Base-by-base conservation (phyloP, 2,329 filamentous ascomycete species). In the Cladosporium halotolerans region DNA sequence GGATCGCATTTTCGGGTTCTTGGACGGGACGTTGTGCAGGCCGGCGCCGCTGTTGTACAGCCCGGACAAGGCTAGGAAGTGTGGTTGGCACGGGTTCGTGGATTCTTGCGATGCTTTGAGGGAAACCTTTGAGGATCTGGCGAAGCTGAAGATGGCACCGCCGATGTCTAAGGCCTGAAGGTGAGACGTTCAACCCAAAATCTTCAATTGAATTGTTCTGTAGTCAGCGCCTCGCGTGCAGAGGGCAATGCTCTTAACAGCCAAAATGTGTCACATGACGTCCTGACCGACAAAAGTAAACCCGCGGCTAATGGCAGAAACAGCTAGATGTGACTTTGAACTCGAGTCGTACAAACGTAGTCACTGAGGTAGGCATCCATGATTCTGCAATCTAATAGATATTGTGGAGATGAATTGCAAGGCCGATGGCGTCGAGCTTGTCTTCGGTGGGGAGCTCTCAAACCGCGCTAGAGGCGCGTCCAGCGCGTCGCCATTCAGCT, bases 1-100 rank as follows among this genome's bases (percentile, higher is more conserved):
- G n/a, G 73, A 75, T 41, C 68, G 75, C 2, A 70, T 78, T 18
- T 78, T 79, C 55, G 68, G 68, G 1, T 76, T 79, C 55, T 63
- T 73, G 11, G 75, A 79, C 59, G 68, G 66, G 10, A 65, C 70
- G 42, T 52, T 78, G 47, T 62, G 68, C 32, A 62, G 69, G 32
- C 57, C 63, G 5, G 65, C 60, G 1, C 59, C 63, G 13, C 40
- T 65, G 13, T 53, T 58, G 39, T 62, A 58, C 38, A 66, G 69
- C 18, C 74, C 75, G 70, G 71, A 72, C 55, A 77, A 77, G 58
- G 68, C 69, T 32, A 67, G 72, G 19, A 73, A 74, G 57, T 57
- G 74, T 53, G 75, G 75, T 0, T 78, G 72, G 70, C 68, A 72
- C 60, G 75, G 75, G 1, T 73, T 72, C 52, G 73, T 76, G 8